These are phyloP conservation scores for Lactarius hatsudake DNA, from an alignment of 768 basidiomycete genomes.

Conservation along the genomic window DNA sequence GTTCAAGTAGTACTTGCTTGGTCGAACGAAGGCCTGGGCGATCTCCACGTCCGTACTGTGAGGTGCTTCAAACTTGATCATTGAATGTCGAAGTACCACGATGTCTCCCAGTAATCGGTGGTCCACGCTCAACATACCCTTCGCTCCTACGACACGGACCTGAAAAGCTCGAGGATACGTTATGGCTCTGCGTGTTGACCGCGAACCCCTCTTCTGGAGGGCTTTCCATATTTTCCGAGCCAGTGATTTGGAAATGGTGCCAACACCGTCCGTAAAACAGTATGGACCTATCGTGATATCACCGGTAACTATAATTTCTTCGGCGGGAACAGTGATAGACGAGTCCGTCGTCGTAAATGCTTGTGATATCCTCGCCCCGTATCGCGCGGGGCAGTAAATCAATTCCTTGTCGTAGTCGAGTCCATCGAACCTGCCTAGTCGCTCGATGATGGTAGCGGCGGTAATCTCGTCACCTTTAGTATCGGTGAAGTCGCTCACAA, in stretches of 20 bases:
- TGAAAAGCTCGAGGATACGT: slow-evolving; percentile 52
- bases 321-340: slow-evolving; percentile 42
- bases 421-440: slow-evolving; percentile 53
- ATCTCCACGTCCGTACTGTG: slow-evolving; percentile 54
- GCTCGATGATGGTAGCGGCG: slow-evolving; percentile 50
- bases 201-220: slow-evolving; percentile 39
- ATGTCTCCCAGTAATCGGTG: slow-evolving; percentile 47
- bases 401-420: slow-evolving; percentile 45
- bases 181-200: slow-evolving; percentile 35
- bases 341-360: slow-evolving; percentile 75
- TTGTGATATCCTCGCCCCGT: slow-evolving; percentile 68
- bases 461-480: slow-evolving; percentile 31
- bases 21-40: slow-evolving; percentile 59
- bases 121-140: slow-evolving; percentile 65
- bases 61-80: slow-evolving; percentile 64
- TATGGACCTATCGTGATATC: slow-evolving; percentile 47
- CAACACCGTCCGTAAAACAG: slow-evolving; percentile 70
- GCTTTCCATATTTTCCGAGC: slow-evolving; percentile 48
- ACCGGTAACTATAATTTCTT: slow-evolving; percentile 41
- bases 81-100: slow-evolving; percentile 54
- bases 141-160: slow-evolving; percentile 60
- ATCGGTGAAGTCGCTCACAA: slow-evolving; percentile 54
- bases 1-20: slow-evolving; percentile 55
- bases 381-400: slow-evolving; percentile 63
- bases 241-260: slow-evolving; percentile 55